A percentile compares a stretch with the other conserved stretches of the same genome.
Evolutionary conservation across 164 flowering plant genomes (phyloP).

Genomic region (Stephania cephalantha): DNA sequence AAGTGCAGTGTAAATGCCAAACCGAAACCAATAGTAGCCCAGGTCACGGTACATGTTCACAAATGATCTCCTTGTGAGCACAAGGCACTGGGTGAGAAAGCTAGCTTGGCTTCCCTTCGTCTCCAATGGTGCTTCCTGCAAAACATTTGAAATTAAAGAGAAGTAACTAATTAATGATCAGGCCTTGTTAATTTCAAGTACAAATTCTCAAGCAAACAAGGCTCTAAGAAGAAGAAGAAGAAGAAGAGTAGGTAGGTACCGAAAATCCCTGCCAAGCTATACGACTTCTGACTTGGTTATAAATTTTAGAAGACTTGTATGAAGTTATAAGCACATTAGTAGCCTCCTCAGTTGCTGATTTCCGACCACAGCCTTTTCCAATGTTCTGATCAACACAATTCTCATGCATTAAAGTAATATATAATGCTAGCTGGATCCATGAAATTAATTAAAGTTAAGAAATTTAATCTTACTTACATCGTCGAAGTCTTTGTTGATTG

Average conservation of each 20-base stretch:
- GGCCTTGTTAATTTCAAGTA: too few species aligned
- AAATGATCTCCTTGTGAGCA: constrained; percentile 46
- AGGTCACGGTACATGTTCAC: constrained; percentile 59
- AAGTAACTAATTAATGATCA: too few species aligned
- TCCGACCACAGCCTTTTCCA: constrained; percentile 28
- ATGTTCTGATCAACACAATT: constrained; percentile 20
- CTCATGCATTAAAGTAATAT: neutral
- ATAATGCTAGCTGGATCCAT: neutral
- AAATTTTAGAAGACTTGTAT: constrained; percentile 37
- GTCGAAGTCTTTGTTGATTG: constrained; percentile 70
- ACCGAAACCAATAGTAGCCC: constrained; percentile 63
- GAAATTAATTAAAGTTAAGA: neutral
- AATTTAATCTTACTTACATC: constrained; percentile 26
- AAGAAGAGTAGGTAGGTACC: too few species aligned
- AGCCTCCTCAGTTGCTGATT: constrained; percentile 33
- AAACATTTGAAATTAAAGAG: neutral
- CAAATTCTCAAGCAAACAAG: too few species aligned
- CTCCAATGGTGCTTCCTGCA: constrained; percentile 19
- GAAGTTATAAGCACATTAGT: constrained; percentile 35
- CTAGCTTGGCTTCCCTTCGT: constrained; percentile 33
- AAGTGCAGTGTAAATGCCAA: constrained; percentile 29
- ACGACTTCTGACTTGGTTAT: constrained; percentile 19
- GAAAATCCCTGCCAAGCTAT: constrained; percentile 29
- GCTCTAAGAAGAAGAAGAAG: too few species aligned
- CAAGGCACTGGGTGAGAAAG: constrained; percentile 29